A percentile compares a stretch with the other conserved stretches of the same genome.
phyloP scores from a whole-genome alignment of 164 flowering plant species.

The Vitis rupestris region DNA sequence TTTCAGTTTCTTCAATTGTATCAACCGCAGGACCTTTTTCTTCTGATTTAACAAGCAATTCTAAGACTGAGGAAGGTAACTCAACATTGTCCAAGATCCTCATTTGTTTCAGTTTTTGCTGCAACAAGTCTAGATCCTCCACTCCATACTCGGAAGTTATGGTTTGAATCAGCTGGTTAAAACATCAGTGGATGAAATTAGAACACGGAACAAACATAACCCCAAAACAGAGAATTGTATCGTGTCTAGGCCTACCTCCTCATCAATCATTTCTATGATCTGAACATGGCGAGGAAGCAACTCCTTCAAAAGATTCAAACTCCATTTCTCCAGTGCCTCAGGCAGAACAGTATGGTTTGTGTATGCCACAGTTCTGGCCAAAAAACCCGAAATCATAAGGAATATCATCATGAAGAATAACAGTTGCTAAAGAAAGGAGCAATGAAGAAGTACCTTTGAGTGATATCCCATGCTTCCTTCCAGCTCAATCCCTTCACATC shows the following conservation, averaged over 20 bases:
- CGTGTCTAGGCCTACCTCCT: constrained; percentile 55
- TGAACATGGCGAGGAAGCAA: constrained; percentile 93
- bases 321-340: constrained; percentile 98
- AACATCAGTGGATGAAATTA: constrained; percentile 12
- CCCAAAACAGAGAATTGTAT: background rate
- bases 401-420: too few species aligned
- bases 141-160: constrained; percentile 74
- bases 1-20: constrained; percentile 20
- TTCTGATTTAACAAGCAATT: constrained; percentile 45
- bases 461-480: constrained; percentile 86
- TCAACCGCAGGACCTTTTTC: constrained; percentile 27
- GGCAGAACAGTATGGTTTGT: constrained; percentile 98
- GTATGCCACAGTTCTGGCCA: constrained; percentile 82
- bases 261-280: constrained; percentile 87
- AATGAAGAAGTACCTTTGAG: constrained; percentile 55
- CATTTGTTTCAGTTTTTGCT: constrained; percentile 65
- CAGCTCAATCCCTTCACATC: constrained; percentile 83
- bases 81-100: constrained; percentile 85
- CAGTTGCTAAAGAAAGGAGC: constrained; percentile 5
- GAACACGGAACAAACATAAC: background rate
- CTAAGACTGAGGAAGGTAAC: constrained; percentile 50
- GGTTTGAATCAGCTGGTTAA: constrained; percentile 56
- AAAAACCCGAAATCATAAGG: too few species aligned
- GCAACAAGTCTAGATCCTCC: constrained; percentile 54
- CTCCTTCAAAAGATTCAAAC: constrained; percentile 84